Conservation (phyloP, 768 basidiomycete species). For the Lactifluus pinguis region DNA sequence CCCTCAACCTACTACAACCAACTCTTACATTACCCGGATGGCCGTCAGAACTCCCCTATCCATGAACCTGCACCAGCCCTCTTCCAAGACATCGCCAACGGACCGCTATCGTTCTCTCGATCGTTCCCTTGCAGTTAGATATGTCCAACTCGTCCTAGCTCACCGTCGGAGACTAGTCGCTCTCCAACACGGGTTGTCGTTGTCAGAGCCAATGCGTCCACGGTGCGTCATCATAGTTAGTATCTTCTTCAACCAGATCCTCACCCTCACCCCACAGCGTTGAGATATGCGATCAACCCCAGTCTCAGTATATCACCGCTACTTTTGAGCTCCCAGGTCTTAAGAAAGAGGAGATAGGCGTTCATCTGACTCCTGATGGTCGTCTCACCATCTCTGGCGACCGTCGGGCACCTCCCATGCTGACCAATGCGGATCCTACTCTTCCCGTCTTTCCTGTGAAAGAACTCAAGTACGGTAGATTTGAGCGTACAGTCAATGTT, state of each 20-base stretch:
- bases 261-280: constrained; percentile 25
- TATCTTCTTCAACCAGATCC: neutral
- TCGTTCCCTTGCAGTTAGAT: constrained; percentile 14
- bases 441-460: constrained; percentile 11
- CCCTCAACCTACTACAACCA: neutral
- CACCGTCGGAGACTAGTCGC: constrained; percentile 14
- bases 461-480: constrained; percentile 19
- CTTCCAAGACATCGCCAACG: neutral
- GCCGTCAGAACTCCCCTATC: constrained; percentile 5
- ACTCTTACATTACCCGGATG: constrained; percentile 1
- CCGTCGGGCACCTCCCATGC: constrained; percentile 22
- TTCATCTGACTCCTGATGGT: constrained; percentile 37
- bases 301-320: constrained; percentile 37
- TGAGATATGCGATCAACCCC: constrained; percentile 39
- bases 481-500: constrained; percentile 17
- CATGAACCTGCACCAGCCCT: constrained; percentile 6
- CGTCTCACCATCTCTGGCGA: constrained; percentile 42
- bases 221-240: constrained; percentile 5
- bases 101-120: constrained; percentile 14
- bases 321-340: constrained; percentile 50
- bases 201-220: constrained; percentile 12
- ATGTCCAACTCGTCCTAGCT: constrained; percentile 15
- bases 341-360: constrained; percentile 38
- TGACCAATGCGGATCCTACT: constrained; percentile 4
- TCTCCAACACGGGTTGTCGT: neutral